Base-by-base conservation (phyloP, 805 yeast species). In the Ogataea naganishii region DNA sequence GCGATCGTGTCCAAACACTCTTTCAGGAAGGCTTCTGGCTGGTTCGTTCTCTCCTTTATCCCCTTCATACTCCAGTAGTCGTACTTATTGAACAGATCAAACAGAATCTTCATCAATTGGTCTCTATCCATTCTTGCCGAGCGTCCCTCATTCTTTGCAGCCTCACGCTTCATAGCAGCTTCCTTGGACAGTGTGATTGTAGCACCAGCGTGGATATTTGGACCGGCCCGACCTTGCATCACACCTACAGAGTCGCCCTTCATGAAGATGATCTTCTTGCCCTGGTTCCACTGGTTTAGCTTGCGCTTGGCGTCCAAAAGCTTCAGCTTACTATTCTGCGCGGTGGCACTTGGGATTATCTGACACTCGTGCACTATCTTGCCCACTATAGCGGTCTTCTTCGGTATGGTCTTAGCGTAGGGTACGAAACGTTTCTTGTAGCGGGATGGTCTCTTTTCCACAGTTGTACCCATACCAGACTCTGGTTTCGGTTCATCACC, bases 31-130 rank as follows among this genome's bases (percentile, higher is more conserved):
- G 79, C 79, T 52, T 92, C 98, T 2, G 98, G 98, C 63, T 92
- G 98, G 46, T 80, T 78, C 3, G 96, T 86, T 43, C 95, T 72
- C 52, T 92, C 98, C 48, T 85, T 80, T 38, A 92, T 64, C 23
- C 96, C 96, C 57, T 86, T 86, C 67, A 92, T 68, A 8, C 92
- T 77, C 98, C 98, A 92, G 56, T 88, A 92, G 51, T 89, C 96
- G 53, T 81, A 85, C 53, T 88, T 94, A 55, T 86, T 96, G 56
- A 92, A 92, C 46, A 89, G 64, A 43, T 80, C 71, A 72, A 92
- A 92, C 43, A 92, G 61, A 41, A 83, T 60, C 56, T 88, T 96
- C 67, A 89, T 70, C 34, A 92, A 69, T 39, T 86, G 96, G 52
- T 82, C 84, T 61, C 83, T 77, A 22, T 95, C 95, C 80, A 92